Evolutionary conservation across 2,329 filamentous ascomycete species (phyloP).

Genomic region (Alternaria solani): DNA sequence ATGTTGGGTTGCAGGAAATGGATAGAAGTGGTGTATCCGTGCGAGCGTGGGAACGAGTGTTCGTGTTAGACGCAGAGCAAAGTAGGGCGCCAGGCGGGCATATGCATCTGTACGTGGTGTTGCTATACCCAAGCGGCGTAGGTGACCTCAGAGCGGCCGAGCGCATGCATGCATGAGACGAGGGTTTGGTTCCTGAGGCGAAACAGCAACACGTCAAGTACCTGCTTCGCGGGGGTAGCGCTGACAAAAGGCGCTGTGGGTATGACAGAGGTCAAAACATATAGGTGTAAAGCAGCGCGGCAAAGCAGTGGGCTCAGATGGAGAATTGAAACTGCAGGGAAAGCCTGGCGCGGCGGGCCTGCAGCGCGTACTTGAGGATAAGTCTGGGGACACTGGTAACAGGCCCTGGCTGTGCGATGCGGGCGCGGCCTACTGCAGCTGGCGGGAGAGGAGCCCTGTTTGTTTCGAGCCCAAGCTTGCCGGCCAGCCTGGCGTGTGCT

Average conservation of each 20-base stretch:
- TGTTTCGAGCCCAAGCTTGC: conserved; percentile 43
- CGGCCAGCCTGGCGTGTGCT: conserved; percentile 36
- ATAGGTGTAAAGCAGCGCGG: conserved; percentile 30
- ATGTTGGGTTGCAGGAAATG: conserved; percentile 37
- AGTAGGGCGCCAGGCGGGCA: conserved; percentile 39
- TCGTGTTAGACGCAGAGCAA: conserved; percentile 35
- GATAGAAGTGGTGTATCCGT: conserved; percentile 29
- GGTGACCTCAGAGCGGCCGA: conserved; percentile 43
- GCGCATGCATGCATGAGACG: conserved; percentile 52
- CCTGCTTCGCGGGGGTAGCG: conserved; percentile 34
- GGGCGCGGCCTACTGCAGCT: conserved; percentile 47
- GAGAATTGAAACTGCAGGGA: conserved; percentile 41
- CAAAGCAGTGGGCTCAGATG: conserved; percentile 31
- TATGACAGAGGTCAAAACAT: conserved; percentile 33
- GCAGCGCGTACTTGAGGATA: conserved; percentile 49
- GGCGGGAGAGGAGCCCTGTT: conserved; percentile 41
- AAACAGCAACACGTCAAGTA: conserved; percentile 39
- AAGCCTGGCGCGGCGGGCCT: conserved; percentile 41
- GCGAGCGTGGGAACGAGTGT: conserved; percentile 36
- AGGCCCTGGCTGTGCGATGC: conserved; percentile 46
- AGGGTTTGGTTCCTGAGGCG: conserved; percentile 46
- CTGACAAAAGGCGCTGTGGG: conserved; percentile 42
- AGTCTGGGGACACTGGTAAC: conserved; percentile 39
- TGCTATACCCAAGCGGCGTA: conserved; percentile 42
- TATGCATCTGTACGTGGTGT: conserved; percentile 43